phyloP scores from a whole-genome alignment of 2,329 filamentous ascomycete genomes.

The Nothophaeocryptopus gaeumannii region DNA sequence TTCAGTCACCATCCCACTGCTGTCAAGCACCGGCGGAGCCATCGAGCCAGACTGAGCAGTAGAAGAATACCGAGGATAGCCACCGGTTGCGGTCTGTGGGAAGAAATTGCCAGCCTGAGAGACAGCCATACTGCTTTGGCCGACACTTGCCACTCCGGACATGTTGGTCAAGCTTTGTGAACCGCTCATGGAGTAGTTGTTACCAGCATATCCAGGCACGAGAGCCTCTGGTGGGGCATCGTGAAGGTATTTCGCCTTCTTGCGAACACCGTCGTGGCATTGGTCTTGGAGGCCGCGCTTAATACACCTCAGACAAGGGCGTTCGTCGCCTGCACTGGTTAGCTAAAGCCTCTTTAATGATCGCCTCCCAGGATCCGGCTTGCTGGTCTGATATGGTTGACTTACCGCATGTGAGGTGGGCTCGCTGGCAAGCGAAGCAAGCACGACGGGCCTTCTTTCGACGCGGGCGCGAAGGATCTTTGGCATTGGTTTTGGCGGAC shows the following conservation, averaged over 20 bases:
- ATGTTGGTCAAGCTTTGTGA: constrained; percentile 21
- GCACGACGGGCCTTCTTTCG: constrained; percentile 95
- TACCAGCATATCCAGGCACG: constrained; percentile 75
- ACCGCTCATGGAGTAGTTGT: constrained; percentile 53
- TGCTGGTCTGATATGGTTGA: constrained; percentile 29
- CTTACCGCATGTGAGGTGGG: constrained; percentile 97
- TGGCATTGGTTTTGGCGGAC: constrained; percentile 55
- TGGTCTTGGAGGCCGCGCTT: constrained; percentile 87
- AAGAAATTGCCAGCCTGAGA: constrained; percentile 45
- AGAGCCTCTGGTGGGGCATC: constrained; percentile 89
- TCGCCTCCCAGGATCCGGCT: constrained; percentile 4
- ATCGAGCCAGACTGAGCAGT: constrained; percentile 34
- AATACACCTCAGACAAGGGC: constrained; percentile 89
- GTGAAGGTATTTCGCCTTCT: constrained; percentile 98
- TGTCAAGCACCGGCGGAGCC: constrained; percentile 44
- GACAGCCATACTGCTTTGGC: constrained; percentile 21
- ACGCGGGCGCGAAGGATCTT: constrained; percentile 83
- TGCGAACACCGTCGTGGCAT: constrained; percentile 93
- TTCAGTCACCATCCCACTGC: constrained; percentile 38
- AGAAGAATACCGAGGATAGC: constrained; percentile 42
- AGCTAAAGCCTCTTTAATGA: constrained; percentile 14
- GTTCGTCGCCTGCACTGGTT: constrained; percentile 72
- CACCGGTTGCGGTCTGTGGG: constrained; percentile 35
- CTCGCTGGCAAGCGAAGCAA: constrained; percentile 94
- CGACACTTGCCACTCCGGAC: constrained; percentile 17